Base-by-base conservation (phyloP, 2,329 filamentous ascomycete genomes). In the Monosporascus sp. region DNA sequence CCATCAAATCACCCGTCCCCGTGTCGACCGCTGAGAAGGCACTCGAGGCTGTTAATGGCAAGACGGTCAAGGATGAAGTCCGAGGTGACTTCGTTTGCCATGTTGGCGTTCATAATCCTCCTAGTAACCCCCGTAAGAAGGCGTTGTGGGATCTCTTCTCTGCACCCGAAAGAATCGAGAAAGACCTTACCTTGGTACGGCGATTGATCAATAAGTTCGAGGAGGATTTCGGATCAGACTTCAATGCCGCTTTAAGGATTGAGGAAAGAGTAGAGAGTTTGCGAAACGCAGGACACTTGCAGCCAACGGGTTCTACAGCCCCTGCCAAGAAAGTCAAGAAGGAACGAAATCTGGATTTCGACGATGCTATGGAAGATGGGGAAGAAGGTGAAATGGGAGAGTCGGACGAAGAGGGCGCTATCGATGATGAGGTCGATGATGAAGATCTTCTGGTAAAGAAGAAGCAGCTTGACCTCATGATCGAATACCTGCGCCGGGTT, bases 81-180 rank as follows among this genome's bases (percentile, higher is more conserved):
- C 88, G 93, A 50, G 94, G 94, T 41, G 94, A 99, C 68, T 99
- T 99, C 69, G 93, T 93, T 31, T 97, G 94, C 67, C 94, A 99
- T 66, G 94, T 97, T 49, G 94, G 94, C 55, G 89, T 99, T 22
- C 94, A 99, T 71, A 91, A 91, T 56, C 92, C 94, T 4, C 91
- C 93, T 2, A 81, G 81, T 38, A 86, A 91, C 53, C 89, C 91
- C 2, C 81, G 93, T 52, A 97, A 96, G 78, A 97, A 97, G 75
- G 93, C 93, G 0, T 75, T 97, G 2, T 97, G 93, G 93, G 93
- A 97, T 70, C 77, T 97, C 8, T 97, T 97, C 68, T 97, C 93
- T 2, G 86, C 92, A 0, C 92, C 94, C 0, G 93, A 99, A 68
- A 86, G 95, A 50, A 88, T 99, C 57, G 90, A 95, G 58, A 91